Base-by-base conservation (phyloP, 805 yeast species). In the Candida ascalaphidarum region DNA sequence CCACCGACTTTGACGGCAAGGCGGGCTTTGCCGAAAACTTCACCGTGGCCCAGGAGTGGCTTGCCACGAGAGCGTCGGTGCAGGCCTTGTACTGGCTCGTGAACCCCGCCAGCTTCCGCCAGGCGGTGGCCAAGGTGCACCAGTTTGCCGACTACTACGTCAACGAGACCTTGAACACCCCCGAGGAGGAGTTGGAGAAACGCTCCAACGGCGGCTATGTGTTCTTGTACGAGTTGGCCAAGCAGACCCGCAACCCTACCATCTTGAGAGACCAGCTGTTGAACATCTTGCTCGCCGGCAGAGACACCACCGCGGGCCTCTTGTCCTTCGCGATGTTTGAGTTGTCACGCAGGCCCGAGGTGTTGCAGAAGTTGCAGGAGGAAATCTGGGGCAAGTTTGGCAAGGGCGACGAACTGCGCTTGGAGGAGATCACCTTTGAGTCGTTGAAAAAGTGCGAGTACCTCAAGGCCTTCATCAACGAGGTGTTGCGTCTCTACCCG, bases 291-390 rank as follows among this genome's bases (percentile, higher is more conserved):
- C 41, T 59, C 20, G 65, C 65, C 22, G 65, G 64, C 11, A 56
- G 65, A 49, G 65, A 59, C 38, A 59, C 65, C 18, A 59, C 65
- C 14, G 65, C 65, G 10, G 64, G 61, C 2, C 46, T 56, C 30
- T 45, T 58, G 34, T 53, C 62, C 15, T 56, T 56, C 31, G 34
- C 51, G 6, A 34, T 57, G 27, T 55, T 42, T 28, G 63, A 58
- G 39, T 47, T 59, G 27, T 43, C 64, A 3, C 45, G 58, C 39
- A 43, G 55, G 35, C 62, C 57, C 7, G 36, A 41, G n/a, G 30
- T 56, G 8, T 57, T 42, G 43, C 41, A 37, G 13, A 55, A 51
- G 31, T 50, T 59, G 36, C 48, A 43, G 32, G 37, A 39, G 9
- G 63, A 55, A 33, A 42, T 59, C 12, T 39, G 41, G 23, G 32